Evolutionary conservation across 2,329 filamentous ascomycete genomes (phyloP).

Genomic region (Chaetomium sp.): DNA sequence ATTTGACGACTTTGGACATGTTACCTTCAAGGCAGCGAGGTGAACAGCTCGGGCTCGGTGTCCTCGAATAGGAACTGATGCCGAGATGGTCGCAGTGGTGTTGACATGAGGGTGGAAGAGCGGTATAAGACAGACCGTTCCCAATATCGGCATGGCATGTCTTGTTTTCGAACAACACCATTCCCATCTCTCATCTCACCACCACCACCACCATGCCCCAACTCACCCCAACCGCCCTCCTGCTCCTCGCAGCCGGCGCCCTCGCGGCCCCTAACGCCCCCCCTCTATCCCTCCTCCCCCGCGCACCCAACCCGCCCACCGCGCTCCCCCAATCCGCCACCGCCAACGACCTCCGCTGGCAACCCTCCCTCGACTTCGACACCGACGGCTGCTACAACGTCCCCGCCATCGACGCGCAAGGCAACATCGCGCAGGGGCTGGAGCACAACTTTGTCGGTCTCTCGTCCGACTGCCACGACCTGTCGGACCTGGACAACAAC

Average conservation of each 20-base stretch:
- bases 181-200: not conserved
- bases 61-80: not conserved
- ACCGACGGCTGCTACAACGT: constrained; percentile 40
- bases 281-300: not conserved
- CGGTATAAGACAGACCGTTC: not conserved
- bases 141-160: not conserved
- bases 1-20: no score
- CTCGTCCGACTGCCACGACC: constrained; percentile 22
- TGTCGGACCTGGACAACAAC: constrained; percentile 25
- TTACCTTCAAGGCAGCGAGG: no score
- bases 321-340: constrained; percentile 30
- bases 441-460: constrained; percentile 17
- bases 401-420: constrained; percentile 36
- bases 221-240: not conserved
- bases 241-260: not conserved
- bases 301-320: constrained; percentile 17
- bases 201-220: constrained; percentile 1
- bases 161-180: not conserved
- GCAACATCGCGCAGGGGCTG: constrained; percentile 28
- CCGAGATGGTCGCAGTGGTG: not conserved
- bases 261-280: not conserved
- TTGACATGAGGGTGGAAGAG: no score
- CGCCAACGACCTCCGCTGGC: constrained; percentile 30
- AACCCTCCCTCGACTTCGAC: constrained; percentile 36
- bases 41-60: not conserved